Conservation (phyloP, 306 rosid genomes). For the Vigna mungo region DNA sequence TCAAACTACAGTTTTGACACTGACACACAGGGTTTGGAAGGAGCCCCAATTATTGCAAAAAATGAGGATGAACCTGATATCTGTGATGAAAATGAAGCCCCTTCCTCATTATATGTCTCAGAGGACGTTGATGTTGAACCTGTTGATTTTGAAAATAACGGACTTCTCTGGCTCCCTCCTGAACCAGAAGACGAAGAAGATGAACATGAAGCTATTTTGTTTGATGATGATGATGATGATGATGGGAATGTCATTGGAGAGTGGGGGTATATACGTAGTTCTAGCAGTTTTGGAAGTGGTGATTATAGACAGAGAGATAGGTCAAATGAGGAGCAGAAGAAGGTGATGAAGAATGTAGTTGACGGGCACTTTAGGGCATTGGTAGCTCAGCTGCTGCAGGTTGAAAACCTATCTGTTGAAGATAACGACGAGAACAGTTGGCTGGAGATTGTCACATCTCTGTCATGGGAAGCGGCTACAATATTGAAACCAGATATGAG, state of each 20-base stretch:
- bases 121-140: constrained; percentile 70
- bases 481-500: constrained; percentile 94
- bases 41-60: constrained; percentile 47
- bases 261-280: constrained; percentile 73
- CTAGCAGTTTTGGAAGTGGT: constrained; percentile 81
- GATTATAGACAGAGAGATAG: constrained; percentile 72
- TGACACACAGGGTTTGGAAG: constrained; percentile 64
- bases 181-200: constrained; percentile 97
- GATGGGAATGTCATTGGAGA: constrained; percentile 70
- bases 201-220: constrained; percentile 69
- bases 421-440: constrained; percentile 69
- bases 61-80: constrained; percentile 65
- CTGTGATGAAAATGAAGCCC: constrained; percentile 69
- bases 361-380: constrained; percentile 96
- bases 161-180: constrained; percentile 97
- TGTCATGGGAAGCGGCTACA: constrained; percentile 98
- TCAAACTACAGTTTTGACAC: constrained; percentile 59
- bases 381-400: constrained; percentile 89
- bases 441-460: constrained; percentile 86
- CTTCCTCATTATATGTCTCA: constrained; percentile 66
- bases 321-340: constrained; percentile 78
- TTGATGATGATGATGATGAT: constrained; percentile 81
- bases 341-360: constrained; percentile 82
- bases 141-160: constrained; percentile 92
- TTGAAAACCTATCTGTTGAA: constrained; percentile 78